Conservation (phyloP, 2,329 filamentous ascomycete species). For the Whalleya microplaca region DNA sequence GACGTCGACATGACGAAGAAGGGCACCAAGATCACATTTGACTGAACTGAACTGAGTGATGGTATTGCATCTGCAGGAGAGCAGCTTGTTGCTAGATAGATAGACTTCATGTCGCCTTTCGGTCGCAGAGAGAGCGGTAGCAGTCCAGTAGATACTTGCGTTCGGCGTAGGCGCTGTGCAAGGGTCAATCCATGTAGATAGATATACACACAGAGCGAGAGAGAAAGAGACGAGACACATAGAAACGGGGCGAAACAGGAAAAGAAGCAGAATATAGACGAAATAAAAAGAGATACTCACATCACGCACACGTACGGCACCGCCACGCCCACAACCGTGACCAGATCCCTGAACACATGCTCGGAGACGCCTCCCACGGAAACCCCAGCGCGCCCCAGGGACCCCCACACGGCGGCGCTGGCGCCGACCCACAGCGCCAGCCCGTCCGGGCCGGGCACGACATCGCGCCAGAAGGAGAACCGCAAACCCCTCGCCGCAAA, state of each 20-base stretch:
- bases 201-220: constrained; percentile 13
- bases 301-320: constrained; percentile 57
- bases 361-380: constrained; percentile 37
- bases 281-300: no score
- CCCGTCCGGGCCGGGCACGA: constrained; percentile 52
- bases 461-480: constrained; percentile 45
- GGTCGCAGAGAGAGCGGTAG: constrained; percentile 48
- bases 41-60: no score
- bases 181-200: constrained; percentile 25
- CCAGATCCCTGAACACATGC: constrained; percentile 43
- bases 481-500: constrained; percentile 52
- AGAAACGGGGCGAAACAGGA: no score
- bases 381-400: constrained; percentile 29
- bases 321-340: constrained; percentile 54
- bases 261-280: no score
- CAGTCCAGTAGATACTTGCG: constrained; percentile 56
- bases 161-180: constrained; percentile 56
- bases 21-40: constrained; percentile 91
- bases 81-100: no score
- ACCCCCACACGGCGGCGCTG: constrained; percentile 47
- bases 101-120: constrained; percentile 14
- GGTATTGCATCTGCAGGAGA: no score
- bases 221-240: constrained; percentile 7
- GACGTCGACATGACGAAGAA: constrained; percentile 82
- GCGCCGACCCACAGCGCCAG: constrained; percentile 48